Base-by-base conservation (phyloP, 1,139 yeast species). In the Wickerhamomyces sp. region DNA sequence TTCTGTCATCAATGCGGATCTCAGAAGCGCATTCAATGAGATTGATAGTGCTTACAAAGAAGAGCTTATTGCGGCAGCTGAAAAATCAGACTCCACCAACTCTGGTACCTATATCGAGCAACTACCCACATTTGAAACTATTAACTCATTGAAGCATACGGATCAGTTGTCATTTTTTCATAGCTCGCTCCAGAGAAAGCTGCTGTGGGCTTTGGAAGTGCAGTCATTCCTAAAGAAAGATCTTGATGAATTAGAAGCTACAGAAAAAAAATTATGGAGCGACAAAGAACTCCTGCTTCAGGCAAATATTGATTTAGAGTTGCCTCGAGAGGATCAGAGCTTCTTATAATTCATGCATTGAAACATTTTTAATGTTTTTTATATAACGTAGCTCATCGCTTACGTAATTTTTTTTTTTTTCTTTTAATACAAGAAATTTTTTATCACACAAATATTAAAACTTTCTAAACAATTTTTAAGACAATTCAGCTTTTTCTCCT, bases 221-320 rank as follows among this genome's bases (percentile, higher is more conserved):
- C 70, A 76, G 41, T 58, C 65, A 36, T 50, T 73, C 14, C 67
- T 82, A 28, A 66, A 67, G 13, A 51, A 51, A 5, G 71, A 76
- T 42, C 63, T 80, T 28, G 56, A 61, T 3, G 48, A 52, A 5
- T 54, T 69, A 7, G 60, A 67, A 12, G 49, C 58, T 22, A 64
- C 67, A 35, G 70, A 71, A 44, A 57, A 77, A 37, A 61, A 62
- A 35, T 59, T 71, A 32, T 78, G 86, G 82, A 48, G 70, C 5
- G 68, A 70, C 20, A 83, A 78, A 48, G 90, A 85, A 54, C 49
- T 67, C 24, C 56, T 82, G 19, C 52, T 84, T 31, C 83, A 81
- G 53, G 70, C 58, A 2, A 47, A 47, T 18, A 48, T 57, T 16
- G 28, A 31, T 13, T 10, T 40, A 10, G 59, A 51, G 28, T 30